These are phyloP conservation scores for Phlebiopsis gigantea DNA, from an alignment of 768 basidiomycete genomes.

Conservation along the genomic window DNA sequence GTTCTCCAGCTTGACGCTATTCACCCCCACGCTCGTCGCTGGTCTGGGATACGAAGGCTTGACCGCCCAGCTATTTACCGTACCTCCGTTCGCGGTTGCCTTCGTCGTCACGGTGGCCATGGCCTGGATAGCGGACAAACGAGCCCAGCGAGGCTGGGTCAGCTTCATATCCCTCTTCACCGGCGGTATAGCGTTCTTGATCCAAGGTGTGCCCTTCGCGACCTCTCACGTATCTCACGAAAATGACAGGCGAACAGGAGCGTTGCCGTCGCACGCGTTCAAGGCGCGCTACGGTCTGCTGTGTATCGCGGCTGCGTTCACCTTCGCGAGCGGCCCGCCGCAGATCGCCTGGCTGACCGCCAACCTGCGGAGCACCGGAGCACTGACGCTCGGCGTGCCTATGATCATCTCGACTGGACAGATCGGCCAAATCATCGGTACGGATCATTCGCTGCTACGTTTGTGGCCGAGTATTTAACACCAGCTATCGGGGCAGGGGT, in stretches of 20 bases:
- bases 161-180: constrained; percentile 16
- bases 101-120: constrained; percentile 23
- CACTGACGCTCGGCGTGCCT: constrained; percentile 27
- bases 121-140: constrained; percentile 18
- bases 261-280: constrained; percentile 21
- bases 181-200: constrained; percentile 16
- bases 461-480: neutral
- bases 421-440: constrained; percentile 32
- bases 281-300: constrained; percentile 29
- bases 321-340: constrained; percentile 29
- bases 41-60: constrained; percentile 51
- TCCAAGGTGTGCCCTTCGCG: constrained; percentile 14
- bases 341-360: constrained; percentile 32
- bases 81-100: constrained; percentile 38
- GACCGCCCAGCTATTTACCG: constrained; percentile 57
- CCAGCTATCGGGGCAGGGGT: constrained; percentile 14
- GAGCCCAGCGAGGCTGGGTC: constrained; percentile 16
- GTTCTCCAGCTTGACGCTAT: constrained; percentile 42
- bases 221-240: neutral
- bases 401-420: constrained; percentile 30
- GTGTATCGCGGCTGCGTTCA: constrained; percentile 26
- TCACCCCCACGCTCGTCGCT: constrained; percentile 66
- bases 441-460: too few relatives aligned
- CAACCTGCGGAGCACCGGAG: constrained; percentile 28
- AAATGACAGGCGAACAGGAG: constrained; percentile 9